Conservation (phyloP, 1,284 basidiomycete genomes). For the Irpex sp. region DNA sequence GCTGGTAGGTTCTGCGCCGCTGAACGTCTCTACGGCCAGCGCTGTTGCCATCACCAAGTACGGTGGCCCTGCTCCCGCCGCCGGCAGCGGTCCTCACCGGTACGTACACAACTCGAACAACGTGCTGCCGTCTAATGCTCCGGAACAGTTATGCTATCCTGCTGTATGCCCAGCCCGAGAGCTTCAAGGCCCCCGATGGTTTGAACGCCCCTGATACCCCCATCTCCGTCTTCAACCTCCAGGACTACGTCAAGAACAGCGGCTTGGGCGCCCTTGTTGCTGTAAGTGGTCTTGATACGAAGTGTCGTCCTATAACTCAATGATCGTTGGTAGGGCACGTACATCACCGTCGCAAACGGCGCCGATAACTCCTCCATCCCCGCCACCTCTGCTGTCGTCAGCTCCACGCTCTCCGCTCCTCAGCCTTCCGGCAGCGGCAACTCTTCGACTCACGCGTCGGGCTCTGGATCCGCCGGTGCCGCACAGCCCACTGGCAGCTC, state of each 20-base stretch:
- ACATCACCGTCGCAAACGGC: slow-evolving; percentile 75
- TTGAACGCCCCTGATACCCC: slow-evolving; percentile 46
- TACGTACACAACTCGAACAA: slow-evolving; percentile 25
- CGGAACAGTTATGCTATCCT: slow-evolving; percentile 59
- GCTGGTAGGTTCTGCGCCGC: slow-evolving; percentile 27
- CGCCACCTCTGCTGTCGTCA: slow-evolving; percentile 60
- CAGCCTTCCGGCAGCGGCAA: slow-evolving; percentile 16
- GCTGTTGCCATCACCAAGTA: slow-evolving; percentile 64
- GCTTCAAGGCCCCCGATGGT: slow-evolving; percentile 59
- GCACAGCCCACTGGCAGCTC: slow-evolving; percentile 1
- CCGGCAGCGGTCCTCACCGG: slow-evolving; percentile 70
- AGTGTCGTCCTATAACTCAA: slow-evolving; percentile 22
- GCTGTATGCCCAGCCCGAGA: slow-evolving; percentile 57
- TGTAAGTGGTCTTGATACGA: slow-evolving; percentile 33
- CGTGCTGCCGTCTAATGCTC: background rate
- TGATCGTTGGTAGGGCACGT: slow-evolving; percentile 50
- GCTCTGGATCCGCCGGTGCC: slow-evolving; percentile 6
- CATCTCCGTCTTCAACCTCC: slow-evolving; percentile 50
- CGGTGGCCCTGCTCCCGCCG: slow-evolving; percentile 67
- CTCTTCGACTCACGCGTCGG: background rate
- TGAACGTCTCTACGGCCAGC: slow-evolving; percentile 40
- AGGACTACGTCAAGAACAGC: slow-evolving; percentile 49
- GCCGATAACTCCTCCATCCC: slow-evolving; percentile 48
- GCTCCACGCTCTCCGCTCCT: slow-evolving; percentile 50
- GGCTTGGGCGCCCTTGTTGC: slow-evolving; percentile 57